These are phyloP conservation scores for Phialophora verrucosa DNA, from an alignment of 2,329 filamentous ascomycete species.

Conservation along the genomic window DNA sequence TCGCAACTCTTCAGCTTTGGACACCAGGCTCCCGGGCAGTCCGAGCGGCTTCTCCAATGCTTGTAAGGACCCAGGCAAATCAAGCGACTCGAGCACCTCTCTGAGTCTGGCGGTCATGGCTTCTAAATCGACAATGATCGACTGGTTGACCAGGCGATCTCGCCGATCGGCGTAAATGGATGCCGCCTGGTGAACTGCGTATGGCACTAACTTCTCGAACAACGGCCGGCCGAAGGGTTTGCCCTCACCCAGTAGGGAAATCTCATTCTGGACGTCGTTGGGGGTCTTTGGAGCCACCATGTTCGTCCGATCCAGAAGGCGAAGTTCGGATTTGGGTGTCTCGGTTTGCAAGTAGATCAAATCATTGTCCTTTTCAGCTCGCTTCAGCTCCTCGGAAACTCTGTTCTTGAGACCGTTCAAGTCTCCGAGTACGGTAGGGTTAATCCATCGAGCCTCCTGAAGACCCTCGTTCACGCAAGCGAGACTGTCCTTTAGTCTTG, in stretches of 20 bases:
- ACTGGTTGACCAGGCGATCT: slow-evolving; percentile 87
- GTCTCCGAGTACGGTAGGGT: slow-evolving; percentile 79
- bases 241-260: slow-evolving; percentile 78
- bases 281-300: slow-evolving; percentile 85
- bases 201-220: slow-evolving; percentile 90
- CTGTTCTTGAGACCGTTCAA: slow-evolving; percentile 80
- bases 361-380: slow-evolving; percentile 92
- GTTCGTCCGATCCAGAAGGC: slow-evolving; percentile 80
- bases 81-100: slow-evolving; percentile 77
- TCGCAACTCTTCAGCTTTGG: slow-evolving; percentile 91
- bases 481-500: slow-evolving; percentile 80
- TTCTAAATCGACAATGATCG: slow-evolving; percentile 84
- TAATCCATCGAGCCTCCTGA: slow-evolving; percentile 82
- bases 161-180: slow-evolving; percentile 93
- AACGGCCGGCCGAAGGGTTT: slow-evolving; percentile 82
- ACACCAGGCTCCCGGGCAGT: slow-evolving; percentile 79
- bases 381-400: slow-evolving; percentile 84
- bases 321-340: slow-evolving; percentile 85
- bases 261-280: slow-evolving; percentile 79
- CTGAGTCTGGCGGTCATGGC: slow-evolving; percentile 79
- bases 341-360: slow-evolving; percentile 88
- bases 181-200: slow-evolving; percentile 91
- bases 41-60: slow-evolving; percentile 94
- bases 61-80: slow-evolving; percentile 89
- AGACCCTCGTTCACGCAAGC: slow-evolving; percentile 83